phyloP scores from a whole-genome alignment of 768 basidiomycete genomes.

The Coprinellus micaceus region DNA sequence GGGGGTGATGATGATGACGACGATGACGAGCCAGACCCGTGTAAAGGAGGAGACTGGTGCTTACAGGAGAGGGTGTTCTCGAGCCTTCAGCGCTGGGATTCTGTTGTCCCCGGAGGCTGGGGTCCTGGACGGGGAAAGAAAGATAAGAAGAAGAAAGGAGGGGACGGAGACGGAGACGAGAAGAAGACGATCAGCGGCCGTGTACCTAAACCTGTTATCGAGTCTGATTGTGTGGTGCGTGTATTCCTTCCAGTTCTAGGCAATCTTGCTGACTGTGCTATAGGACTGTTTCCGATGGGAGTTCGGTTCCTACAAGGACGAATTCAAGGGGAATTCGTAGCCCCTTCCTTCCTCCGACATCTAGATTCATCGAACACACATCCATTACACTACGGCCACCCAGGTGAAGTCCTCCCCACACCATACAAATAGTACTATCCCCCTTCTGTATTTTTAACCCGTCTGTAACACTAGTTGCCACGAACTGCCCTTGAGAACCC shows the following conservation, averaged over 20 bases:
- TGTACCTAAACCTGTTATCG: slow-evolving; percentile 59
- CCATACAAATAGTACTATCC: too few species aligned
- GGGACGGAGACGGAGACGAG: slow-evolving; percentile 24
- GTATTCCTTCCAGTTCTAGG: neutral
- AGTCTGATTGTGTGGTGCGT: slow-evolving; percentile 60
- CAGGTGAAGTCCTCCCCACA: too few species aligned
- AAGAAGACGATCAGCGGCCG: slow-evolving; percentile 31
- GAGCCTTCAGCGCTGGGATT: neutral
- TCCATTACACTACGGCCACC: too few species aligned
- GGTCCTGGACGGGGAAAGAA: slow-evolving; percentile 20
- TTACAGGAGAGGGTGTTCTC: neutral
- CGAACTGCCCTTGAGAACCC: slow-evolving; percentile 31
- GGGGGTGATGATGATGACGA: slow-evolving; percentile 11
- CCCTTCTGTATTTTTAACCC: too few species aligned
- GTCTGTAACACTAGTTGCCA: too few species aligned
- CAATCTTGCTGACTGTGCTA: neutral
- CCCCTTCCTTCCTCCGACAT: too few species aligned
- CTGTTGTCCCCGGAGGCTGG: neutral
- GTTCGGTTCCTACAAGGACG: slow-evolving; percentile 46
- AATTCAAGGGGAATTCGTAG: neutral
- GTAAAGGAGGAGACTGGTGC: slow-evolving; percentile 6
- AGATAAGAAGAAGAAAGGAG: slow-evolving; percentile 4
- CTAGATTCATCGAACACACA: too few species aligned
- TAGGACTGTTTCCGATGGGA: slow-evolving; percentile 82
- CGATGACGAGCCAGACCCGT: slow-evolving; percentile 31